These are phyloP conservation scores for Diaporthe vexans DNA, from an alignment of 2,329 filamentous ascomycete genomes.

Conservation along the genomic window DNA sequence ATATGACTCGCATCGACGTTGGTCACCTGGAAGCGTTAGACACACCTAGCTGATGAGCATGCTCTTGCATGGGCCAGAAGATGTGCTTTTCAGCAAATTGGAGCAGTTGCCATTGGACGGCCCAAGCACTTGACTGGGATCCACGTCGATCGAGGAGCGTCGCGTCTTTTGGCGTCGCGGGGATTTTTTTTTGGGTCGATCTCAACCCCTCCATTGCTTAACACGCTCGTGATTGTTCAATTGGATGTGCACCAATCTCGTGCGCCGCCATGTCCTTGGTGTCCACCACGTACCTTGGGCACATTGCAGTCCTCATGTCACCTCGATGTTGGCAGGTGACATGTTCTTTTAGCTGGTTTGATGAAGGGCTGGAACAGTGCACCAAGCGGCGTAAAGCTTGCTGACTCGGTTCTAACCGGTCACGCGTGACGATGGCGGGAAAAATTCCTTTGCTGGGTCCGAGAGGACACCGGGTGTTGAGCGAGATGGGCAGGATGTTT, in stretches of 20 bases:
- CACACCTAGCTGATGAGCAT: neutral
- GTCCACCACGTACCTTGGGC: neutral
- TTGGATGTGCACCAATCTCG: neutral
- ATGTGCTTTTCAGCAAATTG: constrained; percentile 8
- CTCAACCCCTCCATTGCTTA: constrained; percentile 29
- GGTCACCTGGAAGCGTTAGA: neutral
- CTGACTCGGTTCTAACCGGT: constrained; percentile 35
- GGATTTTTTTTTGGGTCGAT: constrained; percentile 10
- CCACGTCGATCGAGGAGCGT: constrained; percentile 36
- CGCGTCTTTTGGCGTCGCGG: constrained; percentile 40
- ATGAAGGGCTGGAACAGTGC: neutral
- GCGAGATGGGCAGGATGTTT: neutral
- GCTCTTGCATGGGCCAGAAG: neutral
- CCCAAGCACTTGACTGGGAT: constrained; percentile 35
- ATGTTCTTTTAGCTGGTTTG: neutral
- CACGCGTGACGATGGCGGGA: constrained; percentile 25
- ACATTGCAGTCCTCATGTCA: neutral
- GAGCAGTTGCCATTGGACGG: constrained; percentile 24
- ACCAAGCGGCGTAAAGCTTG: constrained; percentile 31
- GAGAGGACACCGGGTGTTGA: constrained; percentile 15
- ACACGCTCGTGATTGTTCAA: neutral
- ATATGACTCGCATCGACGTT: constrained; percentile 32
- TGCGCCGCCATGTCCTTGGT: neutral
- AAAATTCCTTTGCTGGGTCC: constrained; percentile 28
- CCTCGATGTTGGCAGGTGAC: neutral